phyloP scores from a whole-genome alignment of 306 rosid genomes.

The Cucurbita argyrosperma region DNA sequence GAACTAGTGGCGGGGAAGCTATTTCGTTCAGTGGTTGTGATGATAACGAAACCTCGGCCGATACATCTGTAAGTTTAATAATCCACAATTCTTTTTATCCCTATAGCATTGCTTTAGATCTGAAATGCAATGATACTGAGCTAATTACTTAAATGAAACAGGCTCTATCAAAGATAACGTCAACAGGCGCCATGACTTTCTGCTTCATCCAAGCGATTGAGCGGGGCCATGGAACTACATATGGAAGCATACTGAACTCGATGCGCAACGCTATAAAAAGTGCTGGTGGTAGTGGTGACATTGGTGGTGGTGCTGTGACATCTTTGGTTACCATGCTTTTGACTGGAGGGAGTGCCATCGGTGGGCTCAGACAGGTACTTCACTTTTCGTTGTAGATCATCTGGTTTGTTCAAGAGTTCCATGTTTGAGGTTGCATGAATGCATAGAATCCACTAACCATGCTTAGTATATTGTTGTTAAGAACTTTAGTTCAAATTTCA shows the following conservation, averaged over 20 bases:
- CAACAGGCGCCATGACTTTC: slow-evolving; percentile 97
- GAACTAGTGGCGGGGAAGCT: slow-evolving; percentile 89
- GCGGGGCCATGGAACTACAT: slow-evolving; percentile 65
- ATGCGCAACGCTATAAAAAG: slow-evolving; percentile 68
- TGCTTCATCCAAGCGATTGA: slow-evolving; percentile 93
- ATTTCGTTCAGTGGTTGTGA: slow-evolving; percentile 89
- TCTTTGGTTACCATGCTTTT: slow-evolving; percentile 51
- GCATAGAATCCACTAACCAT: neutral
- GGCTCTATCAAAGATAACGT: slow-evolving; percentile 87
- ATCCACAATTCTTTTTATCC: neutral
- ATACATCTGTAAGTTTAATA: slow-evolving; percentile 66
- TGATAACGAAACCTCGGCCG: slow-evolving; percentile 89
- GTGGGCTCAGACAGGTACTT: slow-evolving; percentile 53
- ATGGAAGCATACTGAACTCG: slow-evolving; percentile 69
- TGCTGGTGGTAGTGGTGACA: slow-evolving; percentile 28
- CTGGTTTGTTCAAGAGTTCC: neutral
- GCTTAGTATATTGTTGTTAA: neutral
- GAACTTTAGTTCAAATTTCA: neutral
- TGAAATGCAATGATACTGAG: neutral
- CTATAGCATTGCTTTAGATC: neutral
- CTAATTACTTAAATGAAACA: slow-evolving; percentile 20
- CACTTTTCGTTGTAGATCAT: neutral
- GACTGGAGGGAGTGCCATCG: slow-evolving; percentile 40
- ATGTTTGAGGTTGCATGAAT: neutral
- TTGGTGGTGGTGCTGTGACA: slow-evolving; percentile 22